Evolutionary conservation across 2,329 filamentous ascomycete genomes (phyloP).

Genomic region (Pseudophaeomoniella oleicola): DNA sequence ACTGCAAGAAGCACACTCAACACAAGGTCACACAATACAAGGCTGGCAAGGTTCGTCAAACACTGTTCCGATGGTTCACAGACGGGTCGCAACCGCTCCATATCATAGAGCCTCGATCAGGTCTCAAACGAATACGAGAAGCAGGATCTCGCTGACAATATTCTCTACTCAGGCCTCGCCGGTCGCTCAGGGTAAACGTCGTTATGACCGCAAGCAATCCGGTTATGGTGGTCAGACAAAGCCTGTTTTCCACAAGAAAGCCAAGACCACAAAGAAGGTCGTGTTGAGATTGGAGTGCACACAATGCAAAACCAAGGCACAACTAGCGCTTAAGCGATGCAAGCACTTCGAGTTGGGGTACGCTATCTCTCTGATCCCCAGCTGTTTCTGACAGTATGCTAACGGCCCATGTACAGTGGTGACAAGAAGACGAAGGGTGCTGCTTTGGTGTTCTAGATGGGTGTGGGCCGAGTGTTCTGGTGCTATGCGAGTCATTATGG

Average conservation of each 20-base stretch:
- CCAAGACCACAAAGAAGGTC: conserved; percentile 99
- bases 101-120: conserved; percentile 7
- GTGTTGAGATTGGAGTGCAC: conserved; percentile 97
- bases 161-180: conserved; percentile 58
- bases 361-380: conserved; percentile 26
- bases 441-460: conserved; percentile 92
- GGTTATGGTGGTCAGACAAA: conserved; percentile 99
- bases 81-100: no score
- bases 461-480: no score
- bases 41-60: conserved; percentile 61
- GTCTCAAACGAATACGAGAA: neutral
- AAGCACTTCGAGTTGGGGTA: conserved; percentile 99
- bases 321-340: conserved; percentile 98
- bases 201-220: conserved; percentile 98
- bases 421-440: conserved; percentile 99
- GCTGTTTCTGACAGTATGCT: conserved; percentile 2
- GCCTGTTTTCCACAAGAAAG: conserved; percentile 99
- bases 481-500: no score
- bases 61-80: conserved; percentile 9
- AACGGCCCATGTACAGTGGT: conserved; percentile 49
- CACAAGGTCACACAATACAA: conserved; percentile 96
- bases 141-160: neutral
- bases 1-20: conserved; percentile 84
- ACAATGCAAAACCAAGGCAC: conserved; percentile 89
- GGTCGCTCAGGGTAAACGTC: conserved; percentile 97